phyloP scores from a whole-genome alignment of 2,329 filamentous ascomycete genomes.

The Dryadomyces quercus-mongolicae region DNA sequence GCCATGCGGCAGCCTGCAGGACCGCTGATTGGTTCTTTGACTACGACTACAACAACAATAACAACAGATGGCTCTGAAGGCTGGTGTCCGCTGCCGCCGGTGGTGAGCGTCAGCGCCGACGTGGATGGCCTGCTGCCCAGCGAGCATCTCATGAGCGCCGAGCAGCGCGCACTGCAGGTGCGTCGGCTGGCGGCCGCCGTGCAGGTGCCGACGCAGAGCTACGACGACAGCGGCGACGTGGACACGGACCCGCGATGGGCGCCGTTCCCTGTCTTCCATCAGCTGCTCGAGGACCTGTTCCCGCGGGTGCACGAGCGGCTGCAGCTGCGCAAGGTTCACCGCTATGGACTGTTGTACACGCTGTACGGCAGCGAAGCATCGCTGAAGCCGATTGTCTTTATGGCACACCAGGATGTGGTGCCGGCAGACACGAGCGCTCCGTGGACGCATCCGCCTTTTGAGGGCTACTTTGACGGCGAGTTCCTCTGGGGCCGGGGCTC shows the following conservation, averaged over 20 bases:
- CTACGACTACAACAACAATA: no score
- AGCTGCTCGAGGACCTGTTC: conserved; percentile 35
- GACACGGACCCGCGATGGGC: conserved; percentile 46
- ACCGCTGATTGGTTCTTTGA: not conserved
- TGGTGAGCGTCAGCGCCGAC: not conserved
- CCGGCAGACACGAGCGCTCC: conserved; percentile 39
- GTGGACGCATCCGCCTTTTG: conserved; percentile 49
- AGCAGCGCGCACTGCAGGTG: conserved; percentile 7
- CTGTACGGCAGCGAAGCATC: conserved; percentile 36
- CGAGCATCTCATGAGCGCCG: not conserved
- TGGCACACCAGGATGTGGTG: conserved; percentile 54
- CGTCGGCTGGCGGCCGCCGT: conserved; percentile 18
- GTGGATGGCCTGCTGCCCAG: conserved; percentile 1
- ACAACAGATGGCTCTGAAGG: not conserved
- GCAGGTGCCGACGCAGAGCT: conserved; percentile 18
- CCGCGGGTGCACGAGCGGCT: conserved; percentile 28
- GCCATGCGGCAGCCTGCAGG: not conserved
- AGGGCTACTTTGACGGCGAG: conserved; percentile 41
- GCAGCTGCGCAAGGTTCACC: conserved; percentile 42
- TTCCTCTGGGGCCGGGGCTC: conserved; percentile 50
- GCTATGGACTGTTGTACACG: conserved; percentile 45
- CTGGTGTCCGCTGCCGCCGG: conserved; percentile 8
- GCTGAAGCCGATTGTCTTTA: conserved; percentile 43
- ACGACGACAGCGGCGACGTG: conserved; percentile 33
- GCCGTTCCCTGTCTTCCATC: conserved; percentile 40